Percentiles rank a stretch among this genome's conserved stretches.
Evolutionary conservation across 257 asterid species (phyloP).

Genomic region (Petunia secreta): DNA sequence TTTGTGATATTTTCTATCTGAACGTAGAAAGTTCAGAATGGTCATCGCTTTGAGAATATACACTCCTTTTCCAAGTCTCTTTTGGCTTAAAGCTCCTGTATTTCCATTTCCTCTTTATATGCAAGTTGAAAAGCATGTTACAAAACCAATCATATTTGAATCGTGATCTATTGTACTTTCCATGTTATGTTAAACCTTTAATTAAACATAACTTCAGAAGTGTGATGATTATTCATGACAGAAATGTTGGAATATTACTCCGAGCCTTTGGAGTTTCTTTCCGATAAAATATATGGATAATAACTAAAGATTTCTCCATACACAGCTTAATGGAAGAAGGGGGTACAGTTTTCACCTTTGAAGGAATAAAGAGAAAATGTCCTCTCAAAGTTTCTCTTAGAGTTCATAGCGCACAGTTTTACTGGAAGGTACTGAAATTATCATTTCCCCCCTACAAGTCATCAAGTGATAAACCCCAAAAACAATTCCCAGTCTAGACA

Average conservation of each 20-base stretch:
- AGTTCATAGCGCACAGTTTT: constrained; percentile 73
- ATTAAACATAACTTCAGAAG: too few relatives aligned
- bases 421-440: constrained; percentile 65
- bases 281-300: neutral
- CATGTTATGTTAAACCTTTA: too few relatives aligned
- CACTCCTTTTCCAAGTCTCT: neutral
- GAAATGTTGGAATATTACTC: neutral
- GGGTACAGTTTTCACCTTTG: constrained; percentile 73
- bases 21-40: neutral
- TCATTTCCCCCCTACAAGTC: neutral
- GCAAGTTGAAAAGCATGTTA: too few relatives aligned
- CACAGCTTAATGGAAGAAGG: constrained; percentile 76
- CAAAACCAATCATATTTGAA: neutral
- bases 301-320: neutral
- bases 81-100: too few relatives aligned
- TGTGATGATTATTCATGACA: neutral
- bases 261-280: neutral
- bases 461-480: neutral
- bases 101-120: too few relatives aligned
- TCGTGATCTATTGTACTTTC: neutral
- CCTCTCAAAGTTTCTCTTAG: constrained; percentile 58
- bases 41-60: neutral
- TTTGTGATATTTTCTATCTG: neutral
- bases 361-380: constrained; percentile 51
- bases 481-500: neutral